Evolutionary conservation across 2,329 filamentous ascomycete genomes (phyloP), one percentile per base, ranked within the genome.

Genomic region (Claviceps spartinae): DNA sequence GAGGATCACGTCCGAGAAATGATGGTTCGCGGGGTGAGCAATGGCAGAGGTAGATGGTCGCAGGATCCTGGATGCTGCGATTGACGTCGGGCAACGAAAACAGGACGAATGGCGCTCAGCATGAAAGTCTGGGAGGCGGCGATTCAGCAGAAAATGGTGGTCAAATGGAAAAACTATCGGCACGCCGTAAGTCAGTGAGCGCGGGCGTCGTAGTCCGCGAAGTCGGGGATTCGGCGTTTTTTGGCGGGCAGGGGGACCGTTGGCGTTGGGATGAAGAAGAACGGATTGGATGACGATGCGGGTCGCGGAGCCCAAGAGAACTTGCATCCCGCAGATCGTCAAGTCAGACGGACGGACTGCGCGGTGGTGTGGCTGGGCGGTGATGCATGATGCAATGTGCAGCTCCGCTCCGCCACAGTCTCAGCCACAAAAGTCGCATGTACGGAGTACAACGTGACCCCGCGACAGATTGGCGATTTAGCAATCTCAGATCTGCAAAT

Each of bases 381-480:
- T 34, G 30, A 34, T 34, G 30, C 30, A 34, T 34, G 30, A 34
- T 34, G 30, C 30, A 34, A 43, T 22, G 20, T 5, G 14, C 22
- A n/a, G 20, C 20, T 16, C 22, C 8, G 20, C 20, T 16, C 22
- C 42, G 40, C 38, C 24, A 42, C 47, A 48, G 47, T 37, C 47
- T 42, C 47, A 38, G 18, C 46, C 46, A 38, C 13, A 18, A 6
- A 22, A 3, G 41, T 13, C 8, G 3, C 4, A 4, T 22, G 22
- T 22, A 22, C 22, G 9, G 3, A 13, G 13, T 11, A n/a, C 44
- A 52, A 55, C 53, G 51, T 55, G 53, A 55, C 48, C 45, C 16
- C 54, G 56, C 56, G 56, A 53, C 50, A 48, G 47, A 48, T 55
- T 49, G 44, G 51, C 44, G 44, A 47, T 36, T 13, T 36, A 16